Conservation (phyloP, 345 rosid species). For the Citrus mangshanensis region DNA sequence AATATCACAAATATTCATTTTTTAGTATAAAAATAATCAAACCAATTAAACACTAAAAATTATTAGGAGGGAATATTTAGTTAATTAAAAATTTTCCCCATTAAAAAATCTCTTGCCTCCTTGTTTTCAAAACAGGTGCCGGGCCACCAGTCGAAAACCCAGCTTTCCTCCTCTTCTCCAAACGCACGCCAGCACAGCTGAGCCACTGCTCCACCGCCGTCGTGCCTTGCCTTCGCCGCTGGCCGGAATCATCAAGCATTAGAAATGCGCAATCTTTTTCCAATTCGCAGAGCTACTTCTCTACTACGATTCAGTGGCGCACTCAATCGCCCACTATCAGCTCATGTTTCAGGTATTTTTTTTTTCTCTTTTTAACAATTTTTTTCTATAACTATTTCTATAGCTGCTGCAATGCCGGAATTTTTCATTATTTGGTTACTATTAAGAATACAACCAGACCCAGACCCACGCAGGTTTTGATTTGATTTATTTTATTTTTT, state of each 20-base stretch:
- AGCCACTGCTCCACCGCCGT: no score
- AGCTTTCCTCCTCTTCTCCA: no score
- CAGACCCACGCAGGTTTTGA: not conserved
- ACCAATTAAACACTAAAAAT: no score
- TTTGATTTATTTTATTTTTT: not conserved
- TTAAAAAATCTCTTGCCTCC: no score
- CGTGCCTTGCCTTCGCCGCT: no score
- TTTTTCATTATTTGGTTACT: not conserved
- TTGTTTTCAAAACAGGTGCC: no score
- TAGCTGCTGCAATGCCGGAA: not conserved
- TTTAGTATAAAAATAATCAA: no score
- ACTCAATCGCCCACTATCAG: conserved; percentile 21
- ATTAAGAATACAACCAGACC: not conserved
- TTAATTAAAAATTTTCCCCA: no score
- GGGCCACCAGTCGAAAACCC: no score
- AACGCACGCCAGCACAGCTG: no score
- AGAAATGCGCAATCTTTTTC: conserved; percentile 27
- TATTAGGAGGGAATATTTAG: no score
- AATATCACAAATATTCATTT: no score
- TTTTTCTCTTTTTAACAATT: not conserved
- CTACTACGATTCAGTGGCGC: conserved; percentile 29
- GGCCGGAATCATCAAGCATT: not conserved
- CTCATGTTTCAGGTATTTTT: conserved; percentile 29
- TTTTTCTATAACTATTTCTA: not conserved
- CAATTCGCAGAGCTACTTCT: conserved; percentile 22